Conservation (phyloP, 768 basidiomycete species). For the Tylopilus felleus region DNA sequence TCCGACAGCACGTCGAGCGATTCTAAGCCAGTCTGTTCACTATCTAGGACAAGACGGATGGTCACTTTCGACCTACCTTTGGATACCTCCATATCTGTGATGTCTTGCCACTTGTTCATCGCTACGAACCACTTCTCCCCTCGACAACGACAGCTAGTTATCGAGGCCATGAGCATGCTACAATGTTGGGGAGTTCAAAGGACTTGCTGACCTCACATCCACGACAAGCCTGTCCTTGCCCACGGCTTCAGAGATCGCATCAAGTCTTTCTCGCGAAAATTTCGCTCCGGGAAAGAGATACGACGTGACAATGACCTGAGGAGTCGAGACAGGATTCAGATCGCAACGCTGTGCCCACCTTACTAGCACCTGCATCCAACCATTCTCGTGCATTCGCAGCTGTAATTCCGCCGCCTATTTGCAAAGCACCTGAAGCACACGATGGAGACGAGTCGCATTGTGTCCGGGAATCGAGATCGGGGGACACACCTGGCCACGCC, state of each 20-base stretch:
- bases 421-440: slow-evolving; percentile 58
- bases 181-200: background rate
- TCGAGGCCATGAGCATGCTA: background rate
- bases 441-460: slow-evolving; percentile 1
- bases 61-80: slow-evolving; percentile 49
- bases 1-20: slow-evolving; percentile 71
- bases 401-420: slow-evolving; percentile 92
- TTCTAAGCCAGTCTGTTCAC: slow-evolving; percentile 43
- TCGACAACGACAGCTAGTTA: slow-evolving; percentile 72
- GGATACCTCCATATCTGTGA: slow-evolving; percentile 91
- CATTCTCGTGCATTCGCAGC: slow-evolving; percentile 77
- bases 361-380: slow-evolving; percentile 87
- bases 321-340: slow-evolving; percentile 5
- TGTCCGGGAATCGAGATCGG: slow-evolving; percentile 2
- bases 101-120: slow-evolving; percentile 98
- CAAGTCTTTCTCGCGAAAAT: slow-evolving; percentile 73
- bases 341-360: slow-evolving; percentile 46
- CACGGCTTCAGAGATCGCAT: slow-evolving; percentile 55
- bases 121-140: slow-evolving; percentile 86
- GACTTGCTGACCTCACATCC: slow-evolving; percentile 74
- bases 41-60: background rate
- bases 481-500: slow-evolving; percentile 71
- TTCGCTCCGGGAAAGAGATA: slow-evolving; percentile 84
- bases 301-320: slow-evolving; percentile 95
- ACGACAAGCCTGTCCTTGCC: slow-evolving; percentile 89